A percentile compares a stretch with the other conserved stretches of the same genome.
These are phyloP conservation scores for Chaetomium cochliodes DNA, from an alignment of 495 filamentous ascomycete genomes.

Conservation along the genomic window DNA sequence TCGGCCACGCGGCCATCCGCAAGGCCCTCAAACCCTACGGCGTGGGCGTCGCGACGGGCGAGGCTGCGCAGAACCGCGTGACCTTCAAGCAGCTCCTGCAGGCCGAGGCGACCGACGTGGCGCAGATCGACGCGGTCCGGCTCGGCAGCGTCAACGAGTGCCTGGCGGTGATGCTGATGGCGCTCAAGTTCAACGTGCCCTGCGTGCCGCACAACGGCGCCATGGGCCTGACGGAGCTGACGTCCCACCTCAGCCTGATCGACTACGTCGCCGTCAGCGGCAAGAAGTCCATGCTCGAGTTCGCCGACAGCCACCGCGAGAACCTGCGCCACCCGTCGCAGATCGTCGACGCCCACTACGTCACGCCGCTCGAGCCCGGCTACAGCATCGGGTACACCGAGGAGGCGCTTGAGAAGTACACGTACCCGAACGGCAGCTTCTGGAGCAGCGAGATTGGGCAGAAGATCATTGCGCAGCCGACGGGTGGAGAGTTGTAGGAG, in stretches of 20 bases:
- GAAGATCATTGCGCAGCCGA: slow-evolving; percentile 12
- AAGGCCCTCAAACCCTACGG: slow-evolving; percentile 70
- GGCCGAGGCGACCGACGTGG: slow-evolving; percentile 74
- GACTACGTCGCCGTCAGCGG: slow-evolving; percentile 87
- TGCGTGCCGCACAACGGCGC: slow-evolving; percentile 89
- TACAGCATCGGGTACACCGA: slow-evolving; percentile 63
- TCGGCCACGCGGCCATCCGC: slow-evolving; percentile 79
- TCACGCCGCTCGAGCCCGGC: slow-evolving; percentile 74
- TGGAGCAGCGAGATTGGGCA: slow-evolving; percentile 8
- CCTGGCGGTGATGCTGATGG: slow-evolving; percentile 80
- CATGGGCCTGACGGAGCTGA: slow-evolving; percentile 88
- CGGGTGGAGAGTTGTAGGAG: slow-evolving; percentile 9
- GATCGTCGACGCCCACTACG: slow-evolving; percentile 81
- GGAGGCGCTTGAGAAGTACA: slow-evolving; percentile 16
- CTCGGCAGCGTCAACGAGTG: slow-evolving; percentile 91
- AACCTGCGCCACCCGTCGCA: slow-evolving; percentile 80
- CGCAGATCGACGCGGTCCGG: slow-evolving; percentile 87
- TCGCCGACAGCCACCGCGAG: slow-evolving; percentile 91
- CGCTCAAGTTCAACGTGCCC: slow-evolving; percentile 77
- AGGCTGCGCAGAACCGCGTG: slow-evolving; percentile 93
- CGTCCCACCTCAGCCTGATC: slow-evolving; percentile 87
- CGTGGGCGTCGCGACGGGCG: slow-evolving; percentile 85
- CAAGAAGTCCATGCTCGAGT: slow-evolving; percentile 78
- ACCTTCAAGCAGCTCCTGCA: slow-evolving; percentile 89
- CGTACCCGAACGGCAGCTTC: slow-evolving; percentile 8